Evolutionary conservation across 2,329 filamentous ascomycete genomes (phyloP).

Genomic region (Aspergillus glaucus): DNA sequence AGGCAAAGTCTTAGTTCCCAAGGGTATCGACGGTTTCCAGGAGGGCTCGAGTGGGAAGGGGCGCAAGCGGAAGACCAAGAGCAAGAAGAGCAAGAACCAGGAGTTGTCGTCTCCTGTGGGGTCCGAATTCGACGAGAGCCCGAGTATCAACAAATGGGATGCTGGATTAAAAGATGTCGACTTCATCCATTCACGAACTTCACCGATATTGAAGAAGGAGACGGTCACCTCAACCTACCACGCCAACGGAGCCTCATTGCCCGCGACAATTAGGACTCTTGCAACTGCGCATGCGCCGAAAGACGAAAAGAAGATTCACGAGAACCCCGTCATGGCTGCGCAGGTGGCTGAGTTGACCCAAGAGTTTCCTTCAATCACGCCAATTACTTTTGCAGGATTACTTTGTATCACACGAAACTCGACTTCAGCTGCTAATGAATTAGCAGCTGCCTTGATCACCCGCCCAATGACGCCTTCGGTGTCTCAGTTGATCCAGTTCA

Average conservation of each 20-base stretch:
- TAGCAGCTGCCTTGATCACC: slow-evolving; percentile 50
- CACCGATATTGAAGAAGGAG: slow-evolving; percentile 41
- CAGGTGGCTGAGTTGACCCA: slow-evolving; percentile 49
- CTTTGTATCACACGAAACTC: slow-evolving; percentile 54
- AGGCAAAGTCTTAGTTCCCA: slow-evolving; percentile 44
- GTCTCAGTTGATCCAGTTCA: slow-evolving; percentile 42
- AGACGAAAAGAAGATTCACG: slow-evolving; percentile 29
- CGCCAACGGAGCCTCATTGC: slow-evolving; percentile 49
- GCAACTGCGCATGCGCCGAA: slow-evolving; percentile 42
- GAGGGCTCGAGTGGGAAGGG: slow-evolving; percentile 47
- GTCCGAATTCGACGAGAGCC: slow-evolving; percentile 7
- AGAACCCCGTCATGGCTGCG: slow-evolving; percentile 40
- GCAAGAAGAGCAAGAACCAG: slow-evolving; percentile 26
- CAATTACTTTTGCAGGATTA: slow-evolving; percentile 46
- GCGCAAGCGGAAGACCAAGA: slow-evolving; percentile 37
- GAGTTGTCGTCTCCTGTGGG: slow-evolving; percentile 8
- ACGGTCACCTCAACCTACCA: slow-evolving; percentile 55
- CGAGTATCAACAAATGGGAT: slow-evolving; percentile 52
- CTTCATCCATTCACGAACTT: slow-evolving; percentile 51
- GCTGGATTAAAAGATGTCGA: slow-evolving; percentile 52
- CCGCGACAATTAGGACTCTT: slow-evolving; percentile 50
- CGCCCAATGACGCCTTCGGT: slow-evolving; percentile 24
- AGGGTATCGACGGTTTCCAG: slow-evolving; percentile 78
- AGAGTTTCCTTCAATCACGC: slow-evolving; percentile 50
- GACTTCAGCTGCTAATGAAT: slow-evolving; percentile 51